Base-by-base conservation (phyloP, 306 rosid species). In the Vigna hirtella region DNA sequence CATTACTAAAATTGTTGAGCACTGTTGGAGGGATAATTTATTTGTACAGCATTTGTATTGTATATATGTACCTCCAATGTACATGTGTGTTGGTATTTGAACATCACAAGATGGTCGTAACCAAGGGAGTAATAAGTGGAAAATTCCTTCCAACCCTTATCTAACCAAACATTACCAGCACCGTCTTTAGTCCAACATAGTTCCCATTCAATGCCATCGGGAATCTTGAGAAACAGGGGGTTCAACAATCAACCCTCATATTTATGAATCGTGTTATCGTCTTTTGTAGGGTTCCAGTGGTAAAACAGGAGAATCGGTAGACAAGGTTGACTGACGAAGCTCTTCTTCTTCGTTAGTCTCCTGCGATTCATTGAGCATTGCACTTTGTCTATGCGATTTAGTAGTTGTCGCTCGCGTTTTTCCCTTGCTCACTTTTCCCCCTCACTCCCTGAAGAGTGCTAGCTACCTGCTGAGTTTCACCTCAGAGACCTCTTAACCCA, bases 31-130 rank as follows among this genome's bases (percentile, higher is more conserved):
- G 76, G 66, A 51, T 82, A 82, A 3, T 64, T 30, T 51, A 72
- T 72, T 72, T 82, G 76, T 55, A 47, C 7, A 30, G 17, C 24
- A 56, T 57, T 65, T 17, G 1, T 22, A 36, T 56, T 58, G 26
- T 48, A 65, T 45, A 82, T 65, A 20, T 43, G 62, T 1, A 77
- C 72, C 4, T 18, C 72, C 28, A 77, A 66, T 7, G 55, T 1
- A 57, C 42, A 72, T 11, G 71, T 56, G 34, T 20, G 6, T 6
- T 16, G 50, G 26, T 55, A 82, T 10, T 72, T 58, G 65, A 82
- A 77, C 32, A 77, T 0, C 12, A 77, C 6, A 15, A 67, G 3
- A 16, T 77, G n/a, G 0, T 75, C 59, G 13, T 55, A 8, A 6
- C 10, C 11, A 11, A 77, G 22, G 3, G 69, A 55, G 38, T 77